phyloP scores from a whole-genome alignment of 108 stramenopile genomes.

The Nannochloropsis gaditana region DNA sequence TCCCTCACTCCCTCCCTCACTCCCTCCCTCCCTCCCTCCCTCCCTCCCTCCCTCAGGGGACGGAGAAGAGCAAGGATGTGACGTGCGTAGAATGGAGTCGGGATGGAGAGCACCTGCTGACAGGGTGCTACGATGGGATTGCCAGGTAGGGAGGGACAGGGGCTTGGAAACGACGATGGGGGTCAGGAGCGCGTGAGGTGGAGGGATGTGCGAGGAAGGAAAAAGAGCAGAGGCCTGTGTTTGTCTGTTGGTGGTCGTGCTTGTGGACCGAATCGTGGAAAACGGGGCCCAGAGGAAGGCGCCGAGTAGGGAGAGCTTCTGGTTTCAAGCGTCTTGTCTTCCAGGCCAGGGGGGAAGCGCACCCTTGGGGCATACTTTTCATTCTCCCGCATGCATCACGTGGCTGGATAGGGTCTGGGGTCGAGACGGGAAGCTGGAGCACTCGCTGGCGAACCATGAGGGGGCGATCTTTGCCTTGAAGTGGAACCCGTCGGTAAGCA shows the following conservation, averaged over 20 bases:
- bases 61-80: slow-evolving; percentile 73
- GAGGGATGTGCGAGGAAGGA: neutral
- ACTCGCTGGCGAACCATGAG: slow-evolving; percentile 75
- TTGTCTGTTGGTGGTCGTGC: no score
- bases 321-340: no score
- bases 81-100: slow-evolving; percentile 85
- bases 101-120: slow-evolving; percentile 70
- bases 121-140: slow-evolving; percentile 83
- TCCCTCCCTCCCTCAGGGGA: neutral
- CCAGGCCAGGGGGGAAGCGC: no score
- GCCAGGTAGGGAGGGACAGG: slow-evolving; percentile 51
- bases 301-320: no score
- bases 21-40: neutral
- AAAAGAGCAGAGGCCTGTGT: neutral
- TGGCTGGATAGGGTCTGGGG: slow-evolving; percentile 63
- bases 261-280: no score
- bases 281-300: no score
- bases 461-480: slow-evolving; percentile 91
- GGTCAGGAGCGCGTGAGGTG: neutral
- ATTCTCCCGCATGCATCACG: no score
- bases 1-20: neutral
- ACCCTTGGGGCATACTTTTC: no score
- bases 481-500: slow-evolving; percentile 62
- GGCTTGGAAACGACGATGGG: neutral
- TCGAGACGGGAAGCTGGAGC: slow-evolving; percentile 65